These are phyloP conservation scores for Bolboschoenoplectus hybrid DNA, from an alignment of 202 grass and related monocot species.

Conservation along the genomic window DNA sequence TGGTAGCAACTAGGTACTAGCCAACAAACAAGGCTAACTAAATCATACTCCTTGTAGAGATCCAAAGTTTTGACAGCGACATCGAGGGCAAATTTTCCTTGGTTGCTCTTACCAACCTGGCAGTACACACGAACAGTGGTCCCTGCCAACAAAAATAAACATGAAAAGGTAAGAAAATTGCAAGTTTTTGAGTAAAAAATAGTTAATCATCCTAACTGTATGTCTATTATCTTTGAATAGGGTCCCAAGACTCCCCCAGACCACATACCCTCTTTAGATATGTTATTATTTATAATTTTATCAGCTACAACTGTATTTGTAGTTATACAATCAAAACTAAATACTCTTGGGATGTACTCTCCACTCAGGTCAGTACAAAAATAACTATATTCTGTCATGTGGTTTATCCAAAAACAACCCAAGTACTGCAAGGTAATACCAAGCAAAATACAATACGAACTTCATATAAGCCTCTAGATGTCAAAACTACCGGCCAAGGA, in stretches of 20 bases:
- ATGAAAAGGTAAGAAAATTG: slow-evolving; percentile 36
- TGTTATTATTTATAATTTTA: background rate
- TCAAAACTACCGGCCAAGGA: background rate
- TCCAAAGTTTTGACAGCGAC: slow-evolving; percentile 92
- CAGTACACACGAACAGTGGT: slow-evolving; percentile 83
- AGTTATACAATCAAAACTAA: slow-evolving; percentile 5
- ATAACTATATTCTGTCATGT: background rate
- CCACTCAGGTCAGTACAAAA: background rate
- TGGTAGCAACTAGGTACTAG: slow-evolving; percentile 4
- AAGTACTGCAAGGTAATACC: slow-evolving; percentile 3
- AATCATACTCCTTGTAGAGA: slow-evolving; percentile 86
- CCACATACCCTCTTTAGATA: background rate
- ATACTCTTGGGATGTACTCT: slow-evolving; percentile 2
- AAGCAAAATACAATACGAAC: background rate
- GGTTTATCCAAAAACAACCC: background rate
- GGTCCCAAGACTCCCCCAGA: background rate
- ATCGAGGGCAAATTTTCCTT: slow-evolving; percentile 93
- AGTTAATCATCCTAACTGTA: slow-evolving; percentile 7
- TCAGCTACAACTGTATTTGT: background rate
- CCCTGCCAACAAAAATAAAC: slow-evolving; percentile 48
- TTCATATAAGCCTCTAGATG: slow-evolving; percentile 12
- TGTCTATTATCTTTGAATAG: slow-evolving; percentile 13
- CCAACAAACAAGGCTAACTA: slow-evolving; percentile 37
- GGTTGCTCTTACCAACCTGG: slow-evolving; percentile 84
- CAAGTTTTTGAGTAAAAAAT: slow-evolving; percentile 3